Evolutionary conservation across 2,329 filamentous ascomycete species (phyloP).

Genomic region (Apiospora saccharicola): DNA sequence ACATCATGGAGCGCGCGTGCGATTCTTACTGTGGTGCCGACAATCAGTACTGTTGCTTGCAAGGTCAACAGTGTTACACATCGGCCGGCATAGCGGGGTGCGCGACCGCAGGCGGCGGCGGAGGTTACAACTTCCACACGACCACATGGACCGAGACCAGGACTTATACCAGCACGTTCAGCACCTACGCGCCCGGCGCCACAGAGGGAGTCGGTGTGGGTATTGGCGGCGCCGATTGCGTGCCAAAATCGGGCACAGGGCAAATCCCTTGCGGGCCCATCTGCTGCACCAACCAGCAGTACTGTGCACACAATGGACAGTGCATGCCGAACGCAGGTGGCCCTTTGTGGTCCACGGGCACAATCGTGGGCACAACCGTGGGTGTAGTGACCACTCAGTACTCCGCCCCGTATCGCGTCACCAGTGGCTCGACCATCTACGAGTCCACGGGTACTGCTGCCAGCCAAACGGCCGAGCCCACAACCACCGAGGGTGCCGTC

Average conservation of each 20-base stretch:
- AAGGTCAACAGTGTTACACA: constrained; percentile 60
- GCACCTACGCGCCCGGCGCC: constrained; percentile 55
- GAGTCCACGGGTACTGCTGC: constrained; percentile 60
- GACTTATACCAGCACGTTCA: constrained; percentile 67
- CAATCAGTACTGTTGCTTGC: constrained; percentile 63
- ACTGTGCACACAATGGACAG: constrained; percentile 63
- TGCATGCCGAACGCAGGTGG: constrained; percentile 64
- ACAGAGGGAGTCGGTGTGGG: constrained; percentile 48
- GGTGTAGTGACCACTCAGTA: constrained; percentile 59
- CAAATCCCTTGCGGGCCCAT: constrained; percentile 71
- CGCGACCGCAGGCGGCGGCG: constrained; percentile 40
- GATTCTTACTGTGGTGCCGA: constrained; percentile 61
- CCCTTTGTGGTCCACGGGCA: constrained; percentile 49
- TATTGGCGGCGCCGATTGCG: constrained; percentile 53
- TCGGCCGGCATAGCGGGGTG: constrained; percentile 59
- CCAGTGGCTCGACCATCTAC: constrained; percentile 57
- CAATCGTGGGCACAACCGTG: constrained; percentile 55
- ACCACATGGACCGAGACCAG: constrained; percentile 68
- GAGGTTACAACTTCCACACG: constrained; percentile 51
- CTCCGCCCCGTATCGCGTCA: constrained; percentile 58
- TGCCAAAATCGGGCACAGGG: constrained; percentile 55
- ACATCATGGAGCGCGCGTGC: constrained; percentile 58
- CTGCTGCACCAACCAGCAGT: constrained; percentile 76
- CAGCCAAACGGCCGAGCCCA: constrained; percentile 56
- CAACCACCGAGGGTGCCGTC: constrained; percentile 56